A percentile compares a stretch with the other conserved stretches of the same genome.
Evolutionary conservation across 108 stramenopile genomes (phyloP).

Genomic region (Stephanodiscus triporus): DNA sequence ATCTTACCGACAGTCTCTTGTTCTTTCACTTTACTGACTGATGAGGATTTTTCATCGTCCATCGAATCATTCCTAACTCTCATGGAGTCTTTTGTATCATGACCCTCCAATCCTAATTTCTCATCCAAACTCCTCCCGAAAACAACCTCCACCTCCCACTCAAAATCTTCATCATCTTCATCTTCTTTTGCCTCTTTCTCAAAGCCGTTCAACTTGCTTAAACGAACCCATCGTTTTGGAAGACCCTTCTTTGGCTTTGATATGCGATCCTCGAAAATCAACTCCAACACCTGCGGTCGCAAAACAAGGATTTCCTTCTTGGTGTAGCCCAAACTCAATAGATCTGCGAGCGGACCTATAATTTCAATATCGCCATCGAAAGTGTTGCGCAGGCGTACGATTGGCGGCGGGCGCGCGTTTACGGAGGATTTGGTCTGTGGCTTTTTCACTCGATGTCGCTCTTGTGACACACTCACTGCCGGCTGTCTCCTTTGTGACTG

Average conservation of each 20-base stretch:
- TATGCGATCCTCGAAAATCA: constrained; percentile 63
- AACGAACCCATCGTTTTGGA: constrained; percentile 65
- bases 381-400: constrained; percentile 40
- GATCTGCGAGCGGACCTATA: constrained; percentile 38
- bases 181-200: constrained; percentile 30
- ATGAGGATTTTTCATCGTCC: constrained; percentile 18
- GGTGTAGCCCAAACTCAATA: constrained; percentile 59
- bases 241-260: constrained; percentile 59
- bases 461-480: constrained; percentile 1
- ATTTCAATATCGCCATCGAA: constrained; percentile 26
- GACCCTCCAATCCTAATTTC: background rate
- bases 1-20: background rate
- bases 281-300: constrained; percentile 59
- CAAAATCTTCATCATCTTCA: constrained; percentile 39
- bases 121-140: background rate
- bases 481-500: constrained; percentile 8
- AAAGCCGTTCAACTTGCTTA: constrained; percentile 17
- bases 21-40: background rate
- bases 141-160: constrained; percentile 45
- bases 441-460: background rate
- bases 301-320: constrained; percentile 49
- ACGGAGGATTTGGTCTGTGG: background rate
- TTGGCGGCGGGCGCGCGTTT: constrained; percentile 11
- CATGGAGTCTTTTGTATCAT: constrained; percentile 1
- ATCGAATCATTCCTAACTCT: constrained; percentile 2